phyloP scores from a whole-genome alignment of 208 protist genomes.

The Leishmania tropica region DNA sequence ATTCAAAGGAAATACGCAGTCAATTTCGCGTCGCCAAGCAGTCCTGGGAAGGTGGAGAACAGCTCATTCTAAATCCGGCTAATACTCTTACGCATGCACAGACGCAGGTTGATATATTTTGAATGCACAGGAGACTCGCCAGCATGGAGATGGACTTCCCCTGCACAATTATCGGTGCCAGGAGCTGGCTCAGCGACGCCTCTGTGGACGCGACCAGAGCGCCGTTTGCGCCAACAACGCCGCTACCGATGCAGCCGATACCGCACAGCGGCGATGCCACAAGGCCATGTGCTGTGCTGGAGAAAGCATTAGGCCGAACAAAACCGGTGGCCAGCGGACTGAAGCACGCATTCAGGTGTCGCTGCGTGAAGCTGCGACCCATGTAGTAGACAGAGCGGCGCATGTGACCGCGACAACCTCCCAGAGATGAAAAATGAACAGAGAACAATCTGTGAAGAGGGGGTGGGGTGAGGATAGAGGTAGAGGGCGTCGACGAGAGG shows the following conservation, averaged over 20 bases:
- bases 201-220: constrained; percentile 36
- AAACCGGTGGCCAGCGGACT: constrained; percentile 84
- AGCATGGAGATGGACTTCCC: constrained; percentile 42
- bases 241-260: constrained; percentile 33
- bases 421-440: neutral
- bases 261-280: constrained; percentile 45
- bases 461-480: neutral
- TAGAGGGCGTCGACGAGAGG: neutral
- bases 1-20: neutral
- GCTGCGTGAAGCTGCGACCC: constrained; percentile 77
- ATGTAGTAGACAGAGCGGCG: constrained; percentile 84
- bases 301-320: constrained; percentile 65
- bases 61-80: constrained; percentile 35
- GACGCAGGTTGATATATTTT: constrained; percentile 90
- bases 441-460: neutral
- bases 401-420: constrained; percentile 36
- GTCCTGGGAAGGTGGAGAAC: neutral
- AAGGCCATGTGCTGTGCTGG: constrained; percentile 45
- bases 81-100: constrained; percentile 90
- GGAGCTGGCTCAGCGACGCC: constrained; percentile 44
- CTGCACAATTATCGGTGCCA: constrained; percentile 54
- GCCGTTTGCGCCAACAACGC: constrained; percentile 12
- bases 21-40: neutral
- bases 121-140: constrained; percentile 57
- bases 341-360: constrained; percentile 78